These are phyloP conservation scores for Danielia oregonensis DNA, from an alignment of 805 yeast species.

Conservation along the genomic window DNA sequence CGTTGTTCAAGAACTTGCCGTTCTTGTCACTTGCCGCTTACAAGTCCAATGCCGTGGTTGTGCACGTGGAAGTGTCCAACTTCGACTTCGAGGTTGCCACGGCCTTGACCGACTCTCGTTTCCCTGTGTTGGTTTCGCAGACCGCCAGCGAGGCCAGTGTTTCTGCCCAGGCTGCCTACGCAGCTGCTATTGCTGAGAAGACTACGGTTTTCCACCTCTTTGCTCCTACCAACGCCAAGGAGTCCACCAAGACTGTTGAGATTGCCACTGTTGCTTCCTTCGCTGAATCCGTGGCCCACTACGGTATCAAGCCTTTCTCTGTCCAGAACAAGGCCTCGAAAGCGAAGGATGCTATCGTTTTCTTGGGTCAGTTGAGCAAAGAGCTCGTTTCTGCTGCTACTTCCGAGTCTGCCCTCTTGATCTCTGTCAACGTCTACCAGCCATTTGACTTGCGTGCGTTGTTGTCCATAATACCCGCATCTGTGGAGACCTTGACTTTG, in stretches of 20 bases:
- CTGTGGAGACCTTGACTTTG: conserved; percentile 54
- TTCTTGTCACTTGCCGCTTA: conserved; percentile 42
- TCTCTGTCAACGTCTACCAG: conserved; percentile 62
- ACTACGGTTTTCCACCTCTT: conserved; percentile 74
- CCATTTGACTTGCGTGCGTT: conserved; percentile 64
- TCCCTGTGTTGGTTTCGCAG: conserved; percentile 66
- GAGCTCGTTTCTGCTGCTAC: conserved; percentile 40
- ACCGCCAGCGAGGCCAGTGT: conserved; percentile 49
- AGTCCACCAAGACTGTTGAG: conserved; percentile 10
- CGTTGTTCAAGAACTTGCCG: conserved; percentile 60
- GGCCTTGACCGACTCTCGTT: conserved; percentile 68
- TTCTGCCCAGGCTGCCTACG: conserved; percentile 55
- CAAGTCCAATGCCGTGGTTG: conserved; percentile 43
- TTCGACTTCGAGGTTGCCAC: conserved; percentile 68
- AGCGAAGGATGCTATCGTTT: conserved; percentile 52
- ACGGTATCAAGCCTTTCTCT: conserved; percentile 28
- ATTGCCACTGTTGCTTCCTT: conserved; percentile 7
- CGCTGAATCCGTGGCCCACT: conserved; percentile 21
- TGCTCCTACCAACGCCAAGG: conserved; percentile 23
- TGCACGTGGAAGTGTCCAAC: conserved; percentile 55
- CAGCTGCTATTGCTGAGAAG: conserved; percentile 45
- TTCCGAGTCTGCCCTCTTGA: conserved; percentile 41
- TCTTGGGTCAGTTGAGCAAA: conserved; percentile 56
- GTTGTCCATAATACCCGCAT: conserved; percentile 47
- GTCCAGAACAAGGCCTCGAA: conserved; percentile 23